A percentile compares a stretch with the other conserved stretches of the same genome.
Conservation (phyloP, 129 eudicot species). For the Cynara cardunculus region DNA sequence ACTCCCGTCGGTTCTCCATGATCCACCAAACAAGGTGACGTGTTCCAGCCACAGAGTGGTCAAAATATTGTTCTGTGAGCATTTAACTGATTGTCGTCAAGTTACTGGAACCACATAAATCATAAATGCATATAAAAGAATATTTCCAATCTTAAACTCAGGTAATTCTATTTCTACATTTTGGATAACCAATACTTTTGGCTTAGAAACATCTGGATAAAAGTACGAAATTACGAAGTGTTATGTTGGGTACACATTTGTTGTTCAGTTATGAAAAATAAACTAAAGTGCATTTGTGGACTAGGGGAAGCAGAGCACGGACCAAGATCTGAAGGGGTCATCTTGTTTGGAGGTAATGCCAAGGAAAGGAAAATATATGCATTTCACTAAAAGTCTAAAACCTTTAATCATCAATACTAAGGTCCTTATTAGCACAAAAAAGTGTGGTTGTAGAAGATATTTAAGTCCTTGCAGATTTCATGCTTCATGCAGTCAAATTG, state of each 20-base stretch:
- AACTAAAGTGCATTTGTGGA: not conserved
- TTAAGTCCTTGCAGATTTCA: not conserved
- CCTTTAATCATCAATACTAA: not conserved
- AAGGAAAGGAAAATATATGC: not conserved
- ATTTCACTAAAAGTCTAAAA: not conserved
- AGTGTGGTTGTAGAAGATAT: not conserved
- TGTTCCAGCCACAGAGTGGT: constrained; percentile 72
- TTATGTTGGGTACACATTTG: not conserved
- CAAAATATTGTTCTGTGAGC: constrained; percentile 70
- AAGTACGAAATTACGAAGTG: not conserved
- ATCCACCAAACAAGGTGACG: constrained; percentile 97
- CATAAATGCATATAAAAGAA: not conserved
- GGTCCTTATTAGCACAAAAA: not conserved
- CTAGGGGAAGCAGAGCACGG: not conserved
- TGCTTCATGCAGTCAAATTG: not conserved
- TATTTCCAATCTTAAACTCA: constrained; percentile 1
- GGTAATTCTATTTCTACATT: not conserved
- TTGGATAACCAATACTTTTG: not conserved
- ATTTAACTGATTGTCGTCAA: not conserved
- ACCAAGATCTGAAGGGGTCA: not conserved
- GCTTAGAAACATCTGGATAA: not conserved
- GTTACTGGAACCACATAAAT: not conserved
- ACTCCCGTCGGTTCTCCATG: constrained; percentile 95
- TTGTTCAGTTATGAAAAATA: not conserved
- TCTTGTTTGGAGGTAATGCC: not conserved